Evolutionary conservation across 2,329 filamentous ascomycete genomes (phyloP).

Genomic region (Exophiala oligosperma): DNA sequence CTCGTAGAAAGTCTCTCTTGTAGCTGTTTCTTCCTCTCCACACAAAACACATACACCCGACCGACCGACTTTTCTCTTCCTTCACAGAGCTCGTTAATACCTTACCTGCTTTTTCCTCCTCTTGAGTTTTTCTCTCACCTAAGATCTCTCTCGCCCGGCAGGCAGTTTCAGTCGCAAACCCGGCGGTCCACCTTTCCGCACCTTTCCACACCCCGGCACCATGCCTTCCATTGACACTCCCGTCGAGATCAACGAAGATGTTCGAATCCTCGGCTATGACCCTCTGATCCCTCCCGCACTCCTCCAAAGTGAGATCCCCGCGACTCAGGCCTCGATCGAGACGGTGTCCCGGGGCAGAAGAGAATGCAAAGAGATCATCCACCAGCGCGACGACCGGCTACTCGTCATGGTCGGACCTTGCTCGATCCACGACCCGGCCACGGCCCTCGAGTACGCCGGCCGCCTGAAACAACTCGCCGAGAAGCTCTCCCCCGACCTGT

Average conservation of each 20-base stretch:
- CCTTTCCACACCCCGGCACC: constrained; percentile 49
- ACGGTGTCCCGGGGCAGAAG: constrained; percentile 62
- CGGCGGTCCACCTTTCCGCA: constrained; percentile 50
- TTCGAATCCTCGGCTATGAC: constrained; percentile 80
- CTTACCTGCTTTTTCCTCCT: neutral
- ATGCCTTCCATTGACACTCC: constrained; percentile 27
- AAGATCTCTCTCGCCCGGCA: neutral
- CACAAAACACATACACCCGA: neutral
- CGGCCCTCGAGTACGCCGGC: constrained; percentile 91
- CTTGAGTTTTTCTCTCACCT: constrained; percentile 44
- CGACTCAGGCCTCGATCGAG: constrained; percentile 44
- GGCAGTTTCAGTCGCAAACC: neutral
- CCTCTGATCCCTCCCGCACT: constrained; percentile 90
- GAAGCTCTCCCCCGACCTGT: constrained; percentile 83
- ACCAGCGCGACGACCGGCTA: constrained; percentile 60
- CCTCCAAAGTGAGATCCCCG: constrained; percentile 86
- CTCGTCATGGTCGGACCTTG: constrained; percentile 90
- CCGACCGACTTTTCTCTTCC: neutral
- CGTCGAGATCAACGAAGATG: constrained; percentile 26
- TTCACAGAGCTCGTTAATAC: neutral
- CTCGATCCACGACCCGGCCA: constrained; percentile 91
- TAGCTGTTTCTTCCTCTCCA: neutral
- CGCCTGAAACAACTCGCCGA: constrained; percentile 76
- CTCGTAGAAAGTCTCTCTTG: neutral
- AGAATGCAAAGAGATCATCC: constrained; percentile 62